Evolutionary conservation across 2,329 filamentous ascomycete genomes (phyloP).

Genomic region (Nothopassalora personata): DNA sequence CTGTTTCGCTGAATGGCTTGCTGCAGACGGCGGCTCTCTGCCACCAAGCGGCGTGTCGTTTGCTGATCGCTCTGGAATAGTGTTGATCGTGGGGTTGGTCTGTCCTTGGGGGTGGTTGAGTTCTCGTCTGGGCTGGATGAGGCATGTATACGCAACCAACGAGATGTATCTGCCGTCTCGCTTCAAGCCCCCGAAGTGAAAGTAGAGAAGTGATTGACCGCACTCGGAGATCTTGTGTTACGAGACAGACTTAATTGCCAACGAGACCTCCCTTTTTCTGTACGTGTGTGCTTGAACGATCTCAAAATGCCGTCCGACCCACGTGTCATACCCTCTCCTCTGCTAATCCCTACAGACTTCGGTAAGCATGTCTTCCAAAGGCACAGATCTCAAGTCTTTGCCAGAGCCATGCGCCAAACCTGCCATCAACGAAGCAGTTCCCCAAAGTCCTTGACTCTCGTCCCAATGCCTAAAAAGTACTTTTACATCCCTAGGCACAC

Average conservation of each 20-base stretch:
- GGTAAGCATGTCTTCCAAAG: conserved; percentile 22
- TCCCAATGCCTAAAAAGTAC: conserved; percentile 44
- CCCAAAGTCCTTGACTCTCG: conserved; percentile 32
- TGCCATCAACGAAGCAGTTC: conserved; percentile 33
- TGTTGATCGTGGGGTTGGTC: too few relatives aligned
- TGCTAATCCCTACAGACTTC: conserved; percentile 15
- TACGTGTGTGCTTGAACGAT: conserved; percentile 7
- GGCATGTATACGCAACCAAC: neutral
- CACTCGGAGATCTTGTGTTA: neutral
- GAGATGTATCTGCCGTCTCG: neutral
- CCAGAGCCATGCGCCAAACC: conserved; percentile 16
- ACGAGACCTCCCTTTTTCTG: neutral
- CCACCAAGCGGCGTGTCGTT: neutral
- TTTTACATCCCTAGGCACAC: conserved; percentile 42
- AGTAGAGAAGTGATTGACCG: neutral
- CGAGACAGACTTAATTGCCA: neutral
- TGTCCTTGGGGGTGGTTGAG: neutral
- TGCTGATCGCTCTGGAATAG: neutral
- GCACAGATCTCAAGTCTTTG: conserved; percentile 17
- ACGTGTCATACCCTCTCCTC: neutral
- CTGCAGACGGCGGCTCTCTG: neutral
- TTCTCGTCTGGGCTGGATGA: neutral
- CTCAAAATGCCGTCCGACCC: neutral
- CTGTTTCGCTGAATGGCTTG: neutral
- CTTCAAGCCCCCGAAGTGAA: neutral